Evolutionary conservation across 2,329 filamentous ascomycete genomes (phyloP).

Genomic region (Claviceps spartinae): DNA sequence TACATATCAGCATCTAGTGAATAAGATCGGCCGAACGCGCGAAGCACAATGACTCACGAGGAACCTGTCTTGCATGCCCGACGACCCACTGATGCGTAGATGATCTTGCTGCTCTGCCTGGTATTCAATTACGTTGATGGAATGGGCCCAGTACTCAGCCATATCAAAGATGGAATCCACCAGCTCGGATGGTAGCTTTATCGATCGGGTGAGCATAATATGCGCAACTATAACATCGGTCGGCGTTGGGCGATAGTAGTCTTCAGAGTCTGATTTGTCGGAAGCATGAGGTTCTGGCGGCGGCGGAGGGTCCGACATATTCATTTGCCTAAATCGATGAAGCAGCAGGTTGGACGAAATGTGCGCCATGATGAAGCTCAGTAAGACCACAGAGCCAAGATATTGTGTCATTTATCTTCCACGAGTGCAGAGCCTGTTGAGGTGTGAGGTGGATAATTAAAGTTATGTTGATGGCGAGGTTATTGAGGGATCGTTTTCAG

Average conservation of each 20-base stretch:
- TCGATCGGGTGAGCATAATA: conserved; percentile 29
- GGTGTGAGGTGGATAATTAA: not conserved
- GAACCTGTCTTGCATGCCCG: conserved; percentile 18
- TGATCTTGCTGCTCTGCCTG: conserved; percentile 9
- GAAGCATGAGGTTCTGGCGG: conserved; percentile 1
- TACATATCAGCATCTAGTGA: not conserved
- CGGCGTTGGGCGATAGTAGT: conserved; percentile 22
- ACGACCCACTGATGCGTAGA: conserved; percentile 13
- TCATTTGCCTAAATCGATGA: conserved; percentile 7
- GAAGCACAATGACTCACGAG: conserved; percentile 15
- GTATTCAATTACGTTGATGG: conserved; percentile 21
- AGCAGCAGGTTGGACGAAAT: conserved; percentile 13
- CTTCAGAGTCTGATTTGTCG: conserved; percentile 2
- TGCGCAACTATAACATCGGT: conserved; percentile 37
- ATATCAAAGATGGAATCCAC: conserved; percentile 42
- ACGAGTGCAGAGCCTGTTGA: too few species aligned
- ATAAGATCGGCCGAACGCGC: not conserved
- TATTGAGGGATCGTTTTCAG: too few species aligned
- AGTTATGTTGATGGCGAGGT: too few species aligned
- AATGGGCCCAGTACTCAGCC: conserved; percentile 50
- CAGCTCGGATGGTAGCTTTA: conserved; percentile 38
- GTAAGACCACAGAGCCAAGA: conserved; percentile 5
- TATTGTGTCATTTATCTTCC: conserved; percentile 2
- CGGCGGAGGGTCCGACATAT: not conserved
- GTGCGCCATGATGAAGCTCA: conserved; percentile 15